These are phyloP conservation scores for Zoysia pacifica DNA, from an alignment of 176 grass and related monocot species.

Conservation along the genomic window DNA sequence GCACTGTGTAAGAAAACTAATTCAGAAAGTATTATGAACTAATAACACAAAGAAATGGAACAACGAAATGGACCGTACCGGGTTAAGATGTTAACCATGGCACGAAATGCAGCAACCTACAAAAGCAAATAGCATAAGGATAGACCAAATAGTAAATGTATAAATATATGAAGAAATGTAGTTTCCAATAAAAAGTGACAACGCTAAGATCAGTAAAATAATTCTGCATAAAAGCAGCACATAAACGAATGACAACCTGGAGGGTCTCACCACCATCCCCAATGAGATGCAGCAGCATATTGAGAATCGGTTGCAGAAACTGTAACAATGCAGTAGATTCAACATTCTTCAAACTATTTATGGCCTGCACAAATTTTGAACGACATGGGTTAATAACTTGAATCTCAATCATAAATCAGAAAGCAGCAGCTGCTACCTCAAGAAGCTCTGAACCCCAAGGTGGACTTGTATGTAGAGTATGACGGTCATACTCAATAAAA, in stretches of 20 bases:
- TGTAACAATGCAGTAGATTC: conserved; percentile 87
- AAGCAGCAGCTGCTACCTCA: conserved; percentile 62
- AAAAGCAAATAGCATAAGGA: conserved; percentile 12
- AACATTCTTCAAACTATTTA: conserved; percentile 99
- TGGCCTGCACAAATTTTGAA: conserved; percentile 62
- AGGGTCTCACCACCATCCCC: conserved; percentile 99
- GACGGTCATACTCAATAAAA: conserved; percentile 94
- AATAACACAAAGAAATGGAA: conserved; percentile 27
- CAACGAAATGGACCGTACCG: conserved; percentile 51
- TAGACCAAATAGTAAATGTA: conserved; percentile 29
- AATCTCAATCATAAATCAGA: conserved; percentile 28
- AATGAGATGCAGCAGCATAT: conserved; percentile 98
- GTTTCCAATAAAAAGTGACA: neutral
- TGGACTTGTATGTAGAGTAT: conserved; percentile 92
- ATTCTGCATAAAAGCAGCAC: conserved; percentile 34
- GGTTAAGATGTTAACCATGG: conserved; percentile 99
- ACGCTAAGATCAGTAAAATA: conserved; percentile 21
- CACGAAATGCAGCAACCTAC: conserved; percentile 97
- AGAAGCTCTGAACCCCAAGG: conserved; percentile 99
- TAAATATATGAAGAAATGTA: conserved; percentile 31
- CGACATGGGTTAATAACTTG: conserved; percentile 11
- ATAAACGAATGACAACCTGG: conserved; percentile 70
- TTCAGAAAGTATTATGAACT: conserved; percentile 12
- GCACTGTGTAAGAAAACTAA: conserved; percentile 32
- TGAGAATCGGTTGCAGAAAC: conserved; percentile 96